Evolutionary conservation across 768 basidiomycete genomes (phyloP).

Genomic region (Leccinum ochraceum): DNA sequence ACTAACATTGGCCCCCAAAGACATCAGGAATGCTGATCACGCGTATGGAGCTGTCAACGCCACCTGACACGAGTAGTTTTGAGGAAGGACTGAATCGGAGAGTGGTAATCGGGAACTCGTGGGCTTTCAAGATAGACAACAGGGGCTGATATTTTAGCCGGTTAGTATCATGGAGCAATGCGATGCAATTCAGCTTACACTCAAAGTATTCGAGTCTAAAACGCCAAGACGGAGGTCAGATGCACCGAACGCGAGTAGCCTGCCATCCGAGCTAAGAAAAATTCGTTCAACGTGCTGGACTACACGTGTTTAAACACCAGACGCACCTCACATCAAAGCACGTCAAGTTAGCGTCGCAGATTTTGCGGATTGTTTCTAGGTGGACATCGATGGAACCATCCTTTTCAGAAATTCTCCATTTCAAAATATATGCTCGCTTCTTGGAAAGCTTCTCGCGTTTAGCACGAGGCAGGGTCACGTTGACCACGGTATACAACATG

Average conservation of each 20-base stretch:
- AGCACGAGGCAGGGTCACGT: slow-evolving; percentile 62
- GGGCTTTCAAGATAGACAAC: slow-evolving; percentile 86
- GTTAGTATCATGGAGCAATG: slow-evolving; percentile 2
- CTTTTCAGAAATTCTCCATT: slow-evolving; percentile 70
- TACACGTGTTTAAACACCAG: slow-evolving; percentile 3
- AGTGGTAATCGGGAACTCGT: slow-evolving; percentile 92
- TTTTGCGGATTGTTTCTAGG: slow-evolving; percentile 61
- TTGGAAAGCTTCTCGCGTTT: slow-evolving; percentile 53
- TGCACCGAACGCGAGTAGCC: slow-evolving; percentile 79
- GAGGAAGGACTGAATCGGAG: slow-evolving; percentile 85
- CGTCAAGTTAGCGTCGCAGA: slow-evolving; percentile 80
- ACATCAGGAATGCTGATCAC: slow-evolving; percentile 70
- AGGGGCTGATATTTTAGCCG: slow-evolving; percentile 59
- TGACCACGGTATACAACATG: slow-evolving; percentile 70
- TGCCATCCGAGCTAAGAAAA: slow-evolving; percentile 69
- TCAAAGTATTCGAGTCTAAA: slow-evolving; percentile 74
- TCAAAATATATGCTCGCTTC: slow-evolving; percentile 63
- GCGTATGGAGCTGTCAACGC: slow-evolving; percentile 86
- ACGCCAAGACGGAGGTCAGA: slow-evolving; percentile 87
- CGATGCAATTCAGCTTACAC: slow-evolving; percentile 47
- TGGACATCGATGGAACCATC: slow-evolving; percentile 60
- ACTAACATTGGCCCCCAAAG: slow-evolving; percentile 55
- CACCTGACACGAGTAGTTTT: slow-evolving; percentile 82
- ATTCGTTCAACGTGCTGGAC: slow-evolving; percentile 1
- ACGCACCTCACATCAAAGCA: slow-evolving; percentile 85